A percentile compares a stretch with the other conserved stretches of the same genome.
Evolutionary conservation across 1,139 yeast species (phyloP).

Genomic region (Taphrina betulina): DNA sequence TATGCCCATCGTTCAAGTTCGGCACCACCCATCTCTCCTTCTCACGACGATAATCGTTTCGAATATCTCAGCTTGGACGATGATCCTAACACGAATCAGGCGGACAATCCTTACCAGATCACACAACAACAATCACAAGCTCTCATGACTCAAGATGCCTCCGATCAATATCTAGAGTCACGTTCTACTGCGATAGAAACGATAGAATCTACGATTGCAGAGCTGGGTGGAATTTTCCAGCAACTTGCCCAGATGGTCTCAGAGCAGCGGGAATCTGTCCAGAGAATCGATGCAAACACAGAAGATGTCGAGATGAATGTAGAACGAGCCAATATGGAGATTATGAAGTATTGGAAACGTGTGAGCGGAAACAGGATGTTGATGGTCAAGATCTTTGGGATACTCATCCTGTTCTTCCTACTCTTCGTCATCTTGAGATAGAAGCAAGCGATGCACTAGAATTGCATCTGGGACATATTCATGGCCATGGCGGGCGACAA

Average conservation of each 20-base stretch:
- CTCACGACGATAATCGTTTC: conserved; percentile 19
- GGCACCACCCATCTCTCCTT: conserved; percentile 28
- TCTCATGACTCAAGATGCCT: conserved; percentile 52
- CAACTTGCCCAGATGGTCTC: conserved; percentile 97
- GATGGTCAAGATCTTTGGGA: conserved; percentile 83
- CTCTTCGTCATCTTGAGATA: conserved; percentile 40
- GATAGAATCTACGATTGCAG: conserved; percentile 91
- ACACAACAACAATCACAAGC: conserved; percentile 25
- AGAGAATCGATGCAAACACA: conserved; percentile 83
- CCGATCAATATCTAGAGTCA: conserved; percentile 70
- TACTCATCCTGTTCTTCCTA: conserved; percentile 53
- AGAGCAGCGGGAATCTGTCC: conserved; percentile 95
- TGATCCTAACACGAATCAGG: conserved; percentile 16
- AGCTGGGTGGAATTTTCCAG: conserved; percentile 90
- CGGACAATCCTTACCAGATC: conserved; percentile 26
- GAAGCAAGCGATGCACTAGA: too few relatives aligned
- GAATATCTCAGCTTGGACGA: conserved; percentile 27
- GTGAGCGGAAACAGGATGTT: conserved; percentile 91
- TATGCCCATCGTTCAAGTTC: conserved; percentile 25
- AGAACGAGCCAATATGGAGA: conserved; percentile 89
- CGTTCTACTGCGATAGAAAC: conserved; percentile 91
- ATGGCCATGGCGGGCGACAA: too few relatives aligned
- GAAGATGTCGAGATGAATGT: conserved; percentile 89
- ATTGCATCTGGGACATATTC: too few relatives aligned
- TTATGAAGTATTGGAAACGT: conserved; percentile 82